Evolutionary conservation across 345 rosid genomes (phyloP).

Genomic region (Acer yangbiense): DNA sequence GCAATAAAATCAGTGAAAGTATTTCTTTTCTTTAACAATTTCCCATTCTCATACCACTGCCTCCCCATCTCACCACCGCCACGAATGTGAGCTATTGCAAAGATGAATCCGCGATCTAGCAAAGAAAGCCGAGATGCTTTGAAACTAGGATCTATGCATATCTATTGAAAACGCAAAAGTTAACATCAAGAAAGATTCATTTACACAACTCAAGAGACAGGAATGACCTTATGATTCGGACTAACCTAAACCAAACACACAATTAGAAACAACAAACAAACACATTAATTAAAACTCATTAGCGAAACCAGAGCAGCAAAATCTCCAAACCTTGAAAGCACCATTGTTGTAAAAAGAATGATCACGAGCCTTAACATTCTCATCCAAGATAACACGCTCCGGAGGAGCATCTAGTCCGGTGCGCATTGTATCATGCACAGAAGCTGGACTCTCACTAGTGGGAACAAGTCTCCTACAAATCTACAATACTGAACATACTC

Average conservation of each 20-base stretch:
- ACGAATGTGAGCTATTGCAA: constrained; percentile 86
- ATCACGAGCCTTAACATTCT: constrained; percentile 70
- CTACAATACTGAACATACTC: constrained; percentile 86
- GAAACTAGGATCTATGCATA: constrained; percentile 70
- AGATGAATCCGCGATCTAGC: constrained; percentile 88
- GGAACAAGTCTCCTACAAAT: constrained; percentile 52
- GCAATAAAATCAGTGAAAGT: constrained; percentile 88
- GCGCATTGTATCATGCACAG: constrained; percentile 74
- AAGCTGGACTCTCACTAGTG: constrained; percentile 36
- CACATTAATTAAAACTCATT: neutral
- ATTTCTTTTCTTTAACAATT: constrained; percentile 77
- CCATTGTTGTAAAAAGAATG: constrained; percentile 58
- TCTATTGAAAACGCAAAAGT: constrained; percentile 38
- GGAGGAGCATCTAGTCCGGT: constrained; percentile 74
- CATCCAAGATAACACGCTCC: constrained; percentile 85
- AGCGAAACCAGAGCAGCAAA: neutral
- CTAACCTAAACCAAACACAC: constrained; percentile 50
- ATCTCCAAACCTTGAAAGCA: constrained; percentile 56
- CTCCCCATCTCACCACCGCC: constrained; percentile 99
- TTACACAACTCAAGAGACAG: neutral
- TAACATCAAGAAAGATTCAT: neutral
- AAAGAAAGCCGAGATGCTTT: constrained; percentile 74
- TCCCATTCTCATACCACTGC: constrained; percentile 96
- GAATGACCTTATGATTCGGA: constrained; percentile 58
- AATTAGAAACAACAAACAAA: neutral